Conservation (phyloP, 1,139 yeast species). For the Suhomyces taliae region DNA sequence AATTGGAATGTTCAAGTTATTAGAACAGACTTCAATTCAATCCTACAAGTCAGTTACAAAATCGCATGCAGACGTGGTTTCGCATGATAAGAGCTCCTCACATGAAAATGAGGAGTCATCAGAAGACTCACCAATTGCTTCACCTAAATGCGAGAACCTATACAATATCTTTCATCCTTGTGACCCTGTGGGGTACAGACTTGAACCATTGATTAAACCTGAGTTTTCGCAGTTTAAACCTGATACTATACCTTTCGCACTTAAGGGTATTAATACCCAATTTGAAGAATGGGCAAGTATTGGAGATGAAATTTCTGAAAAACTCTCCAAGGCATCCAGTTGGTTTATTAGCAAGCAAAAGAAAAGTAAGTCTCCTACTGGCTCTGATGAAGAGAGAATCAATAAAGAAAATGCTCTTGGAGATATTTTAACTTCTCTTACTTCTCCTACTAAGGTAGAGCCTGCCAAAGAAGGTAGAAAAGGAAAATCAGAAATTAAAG, state of each 20-base stretch:
- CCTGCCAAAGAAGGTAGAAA: conserved; percentile 17
- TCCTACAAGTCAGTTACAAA: neutral
- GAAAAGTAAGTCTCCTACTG: conserved; percentile 12
- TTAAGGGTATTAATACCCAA: conserved; percentile 47
- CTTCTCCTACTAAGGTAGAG: conserved; percentile 20
- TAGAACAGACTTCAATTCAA: conserved; percentile 55
- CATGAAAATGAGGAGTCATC: neutral
- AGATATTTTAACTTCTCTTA: conserved; percentile 40
- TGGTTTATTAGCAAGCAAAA: conserved; percentile 34
- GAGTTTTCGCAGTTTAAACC: conserved; percentile 59
- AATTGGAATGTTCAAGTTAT: conserved; percentile 77
- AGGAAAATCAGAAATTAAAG: conserved; percentile 23
- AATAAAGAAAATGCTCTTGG: conserved; percentile 44
- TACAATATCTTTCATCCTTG: conserved; percentile 85
- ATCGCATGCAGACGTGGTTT: neutral
- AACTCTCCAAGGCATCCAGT: conserved; percentile 45
- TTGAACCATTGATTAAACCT: conserved; percentile 75
- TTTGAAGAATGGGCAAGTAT: conserved; percentile 40
- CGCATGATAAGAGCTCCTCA: neutral
- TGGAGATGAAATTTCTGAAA: conserved; percentile 47
- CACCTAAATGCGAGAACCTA: conserved; percentile 59
- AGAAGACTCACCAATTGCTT: conserved; percentile 12
- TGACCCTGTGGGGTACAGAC: conserved; percentile 84
- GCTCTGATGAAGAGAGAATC: conserved; percentile 22
- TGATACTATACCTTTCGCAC: conserved; percentile 56